A percentile compares a stretch with the other conserved stretches of the same genome.
Conservation (phyloP, 176 grass and related monocot genomes). For the Triticum timopheevii region DNA sequence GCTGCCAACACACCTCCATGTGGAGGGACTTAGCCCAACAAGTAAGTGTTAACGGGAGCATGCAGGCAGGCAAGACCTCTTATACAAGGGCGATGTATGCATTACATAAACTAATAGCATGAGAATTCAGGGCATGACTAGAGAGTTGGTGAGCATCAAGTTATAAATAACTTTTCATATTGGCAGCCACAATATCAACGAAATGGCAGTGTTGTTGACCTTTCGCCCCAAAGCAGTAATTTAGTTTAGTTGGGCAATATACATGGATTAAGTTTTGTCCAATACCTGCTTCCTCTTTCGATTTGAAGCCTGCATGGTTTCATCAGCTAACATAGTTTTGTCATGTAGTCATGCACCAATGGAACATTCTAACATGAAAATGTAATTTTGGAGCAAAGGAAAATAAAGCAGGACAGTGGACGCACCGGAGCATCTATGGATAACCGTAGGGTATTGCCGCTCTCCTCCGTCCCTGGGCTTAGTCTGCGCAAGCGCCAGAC, state of each 20-base stretch:
- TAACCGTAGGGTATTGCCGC: neutral
- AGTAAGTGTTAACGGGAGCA: neutral
- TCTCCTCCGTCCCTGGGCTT: neutral
- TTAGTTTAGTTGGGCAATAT: too few species aligned
- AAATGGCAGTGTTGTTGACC: too few species aligned
- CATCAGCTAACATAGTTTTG: too few species aligned
- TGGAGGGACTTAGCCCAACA: neutral
- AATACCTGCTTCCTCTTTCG: too few species aligned
- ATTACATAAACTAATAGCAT: too few species aligned
- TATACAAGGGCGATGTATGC: neutral
- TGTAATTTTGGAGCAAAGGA: neutral
- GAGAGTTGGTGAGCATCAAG: neutral
- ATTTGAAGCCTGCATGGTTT: too few species aligned
- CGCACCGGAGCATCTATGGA: neutral
- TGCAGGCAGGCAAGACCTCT: neutral
- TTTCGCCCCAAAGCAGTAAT: too few species aligned
- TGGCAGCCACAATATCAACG: neutral
- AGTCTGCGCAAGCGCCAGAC: neutral
- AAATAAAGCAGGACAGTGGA: neutral
- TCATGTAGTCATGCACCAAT: too few species aligned
- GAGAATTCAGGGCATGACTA: too few species aligned
- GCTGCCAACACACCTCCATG: too few species aligned
- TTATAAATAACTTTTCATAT: neutral
- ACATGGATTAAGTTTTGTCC: too few species aligned
- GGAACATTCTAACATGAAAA: too few species aligned